phyloP scores from a whole-genome alignment of 106 monocot genomes.

The Ottelia alismoides region DNA sequence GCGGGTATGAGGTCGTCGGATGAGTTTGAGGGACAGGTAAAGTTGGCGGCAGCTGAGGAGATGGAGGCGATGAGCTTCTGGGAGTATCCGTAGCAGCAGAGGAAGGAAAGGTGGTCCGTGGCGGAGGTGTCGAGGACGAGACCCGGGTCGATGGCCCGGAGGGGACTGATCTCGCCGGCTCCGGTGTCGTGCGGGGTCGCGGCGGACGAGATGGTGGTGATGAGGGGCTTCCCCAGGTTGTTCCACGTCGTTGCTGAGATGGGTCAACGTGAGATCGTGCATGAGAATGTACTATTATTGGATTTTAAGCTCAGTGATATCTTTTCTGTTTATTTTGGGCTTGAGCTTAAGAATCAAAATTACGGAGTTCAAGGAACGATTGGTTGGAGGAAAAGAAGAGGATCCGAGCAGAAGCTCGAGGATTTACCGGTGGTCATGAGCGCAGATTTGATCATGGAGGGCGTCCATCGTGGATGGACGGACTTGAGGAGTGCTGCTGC shows the following conservation, averaged over 20 bases:
- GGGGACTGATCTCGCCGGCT: conserved; percentile 51
- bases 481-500: conserved; percentile 21
- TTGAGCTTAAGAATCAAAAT: too few relatives aligned
- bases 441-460: conserved; percentile 60
- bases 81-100: conserved; percentile 63
- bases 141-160: conserved; percentile 53
- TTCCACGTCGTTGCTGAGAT: too few relatives aligned
- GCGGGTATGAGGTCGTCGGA: too few relatives aligned
- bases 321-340: too few relatives aligned
- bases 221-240: conserved; percentile 47
- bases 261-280: too few relatives aligned
- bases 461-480: conserved; percentile 20
- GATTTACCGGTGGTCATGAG: conserved; percentile 56
- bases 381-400: background rate
- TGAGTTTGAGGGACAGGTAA: too few relatives aligned
- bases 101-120: conserved; percentile 32
- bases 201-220: too few relatives aligned
- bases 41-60: too few relatives aligned
- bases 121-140: conserved; percentile 37
- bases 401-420: background rate
- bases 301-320: too few relatives aligned
- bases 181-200: too few relatives aligned
- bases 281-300: too few relatives aligned
- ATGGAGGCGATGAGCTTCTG: too few relatives aligned
- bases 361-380: background rate